Evolutionary conservation across 2,329 filamentous ascomycete genomes (phyloP).

Genomic region (Penicillium sp.): DNA sequence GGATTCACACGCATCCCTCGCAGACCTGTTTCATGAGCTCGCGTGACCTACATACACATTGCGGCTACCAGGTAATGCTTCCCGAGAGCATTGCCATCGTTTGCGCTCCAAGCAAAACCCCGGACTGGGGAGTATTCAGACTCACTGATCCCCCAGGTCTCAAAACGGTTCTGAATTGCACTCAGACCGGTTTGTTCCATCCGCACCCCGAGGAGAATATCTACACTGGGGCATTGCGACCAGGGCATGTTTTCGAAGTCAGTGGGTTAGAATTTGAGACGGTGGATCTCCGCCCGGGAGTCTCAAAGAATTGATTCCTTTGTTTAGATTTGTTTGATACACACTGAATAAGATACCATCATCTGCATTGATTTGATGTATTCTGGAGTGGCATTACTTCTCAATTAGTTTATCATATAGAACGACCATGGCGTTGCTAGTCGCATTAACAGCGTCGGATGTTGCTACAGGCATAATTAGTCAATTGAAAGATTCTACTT

Average conservation of each 20-base stretch:
- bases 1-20: constrained; percentile 97
- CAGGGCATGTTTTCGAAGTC: constrained; percentile 70
- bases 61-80: constrained; percentile 93
- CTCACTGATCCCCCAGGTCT: constrained; percentile 91
- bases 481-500: neutral
- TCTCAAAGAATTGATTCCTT: constrained; percentile 8
- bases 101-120: constrained; percentile 75
- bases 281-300: constrained; percentile 56
- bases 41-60: constrained; percentile 88
- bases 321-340: constrained; percentile 7
- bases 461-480: neutral
- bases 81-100: constrained; percentile 96
- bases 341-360: constrained; percentile 23
- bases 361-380: neutral
- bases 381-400: neutral
- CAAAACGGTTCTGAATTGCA: constrained; percentile 78
- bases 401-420: neutral
- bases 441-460: neutral
- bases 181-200: constrained; percentile 78
- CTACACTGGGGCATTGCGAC: constrained; percentile 71
- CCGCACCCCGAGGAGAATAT: constrained; percentile 68
- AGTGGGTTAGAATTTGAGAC: constrained; percentile 65
- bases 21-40: constrained; percentile 99
- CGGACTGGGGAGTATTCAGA: constrained; percentile 85
- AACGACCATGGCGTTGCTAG: neutral